phyloP scores from a whole-genome alignment of 805 yeast genomes.

The Suhomyces tanzawaensis region DNA sequence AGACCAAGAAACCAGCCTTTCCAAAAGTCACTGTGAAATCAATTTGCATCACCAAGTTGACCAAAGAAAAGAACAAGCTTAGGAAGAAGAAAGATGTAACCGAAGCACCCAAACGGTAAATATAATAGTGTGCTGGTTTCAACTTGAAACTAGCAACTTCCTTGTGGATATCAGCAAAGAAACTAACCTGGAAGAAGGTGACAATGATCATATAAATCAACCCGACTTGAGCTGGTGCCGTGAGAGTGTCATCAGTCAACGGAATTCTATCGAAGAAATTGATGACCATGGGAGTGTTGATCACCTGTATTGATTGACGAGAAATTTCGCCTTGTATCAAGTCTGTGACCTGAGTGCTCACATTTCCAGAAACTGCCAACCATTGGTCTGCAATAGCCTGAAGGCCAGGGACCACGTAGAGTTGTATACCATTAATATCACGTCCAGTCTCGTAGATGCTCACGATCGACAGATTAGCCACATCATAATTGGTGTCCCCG shows the following conservation, averaged over 20 bases:
- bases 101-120: constrained; percentile 51
- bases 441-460: constrained; percentile 61
- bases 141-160: constrained; percentile 44
- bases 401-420: constrained; percentile 44
- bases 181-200: constrained; percentile 68
- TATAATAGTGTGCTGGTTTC: constrained; percentile 43
- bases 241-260: constrained; percentile 44
- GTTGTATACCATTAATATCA: constrained; percentile 50
- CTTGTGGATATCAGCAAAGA: constrained; percentile 55
- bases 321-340: constrained; percentile 9
- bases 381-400: constrained; percentile 31
- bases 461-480: constrained; percentile 31
- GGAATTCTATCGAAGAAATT: constrained; percentile 49
- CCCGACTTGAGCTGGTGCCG: constrained; percentile 75
- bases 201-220: constrained; percentile 67
- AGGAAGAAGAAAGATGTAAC: constrained; percentile 55
- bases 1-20: constrained; percentile 65
- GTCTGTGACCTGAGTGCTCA: constrained; percentile 18
- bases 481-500: constrained; percentile 28
- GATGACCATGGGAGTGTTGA: constrained; percentile 36
- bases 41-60: constrained; percentile 68
- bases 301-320: constrained; percentile 10
- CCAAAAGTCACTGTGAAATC: constrained; percentile 60
- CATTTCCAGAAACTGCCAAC: constrained; percentile 23
- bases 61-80: constrained; percentile 55